phyloP scores from a whole-genome alignment of 495 filamentous ascomycete species.

The Ascodesmis nigricans region DNA sequence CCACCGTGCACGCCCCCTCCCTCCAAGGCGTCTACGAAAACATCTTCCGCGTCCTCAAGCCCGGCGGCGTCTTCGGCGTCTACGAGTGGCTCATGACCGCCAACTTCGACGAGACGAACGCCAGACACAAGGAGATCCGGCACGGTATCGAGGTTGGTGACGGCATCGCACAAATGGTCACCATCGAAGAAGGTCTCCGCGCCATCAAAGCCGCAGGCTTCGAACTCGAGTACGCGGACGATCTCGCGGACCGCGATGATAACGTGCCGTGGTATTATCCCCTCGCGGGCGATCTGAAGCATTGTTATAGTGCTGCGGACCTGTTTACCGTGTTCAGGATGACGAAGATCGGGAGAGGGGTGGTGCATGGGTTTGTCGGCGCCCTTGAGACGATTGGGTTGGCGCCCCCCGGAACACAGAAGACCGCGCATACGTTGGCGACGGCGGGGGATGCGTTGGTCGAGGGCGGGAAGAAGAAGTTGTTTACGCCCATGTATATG shows the following conservation, averaged over 20 bases:
- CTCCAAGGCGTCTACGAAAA: constrained; percentile 88
- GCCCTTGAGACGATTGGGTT: constrained; percentile 51
- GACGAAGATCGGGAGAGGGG: constrained; percentile 61
- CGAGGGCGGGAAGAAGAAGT: constrained; percentile 69
- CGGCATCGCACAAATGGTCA: constrained; percentile 98
- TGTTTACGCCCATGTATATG: constrained; percentile 98
- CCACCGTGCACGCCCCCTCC: constrained; percentile 83
- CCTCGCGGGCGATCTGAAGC: constrained; percentile 45
- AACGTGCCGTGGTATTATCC: constrained; percentile 87
- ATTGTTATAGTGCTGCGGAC: constrained; percentile 61
- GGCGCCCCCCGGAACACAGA: constrained; percentile 70
- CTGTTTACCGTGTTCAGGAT: constrained; percentile 69
- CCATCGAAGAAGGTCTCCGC: constrained; percentile 53
- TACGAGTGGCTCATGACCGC: constrained; percentile 99
- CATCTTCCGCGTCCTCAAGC: constrained; percentile 89
- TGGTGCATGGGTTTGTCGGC: constrained; percentile 62
- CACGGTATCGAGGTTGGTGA: constrained; percentile 90
- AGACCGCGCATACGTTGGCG: constrained; percentile 79
- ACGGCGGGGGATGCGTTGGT: constrained; percentile 71
- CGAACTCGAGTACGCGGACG: constrained; percentile 64
- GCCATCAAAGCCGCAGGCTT: constrained; percentile 86
- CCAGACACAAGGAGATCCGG: constrained; percentile 72
- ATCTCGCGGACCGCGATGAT: constrained; percentile 66
- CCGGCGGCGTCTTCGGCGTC: constrained; percentile 85
- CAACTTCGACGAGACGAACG: constrained; percentile 71